phyloP scores from a whole-genome alignment of 345 rosid genomes.

The Acer yangbiense region DNA sequence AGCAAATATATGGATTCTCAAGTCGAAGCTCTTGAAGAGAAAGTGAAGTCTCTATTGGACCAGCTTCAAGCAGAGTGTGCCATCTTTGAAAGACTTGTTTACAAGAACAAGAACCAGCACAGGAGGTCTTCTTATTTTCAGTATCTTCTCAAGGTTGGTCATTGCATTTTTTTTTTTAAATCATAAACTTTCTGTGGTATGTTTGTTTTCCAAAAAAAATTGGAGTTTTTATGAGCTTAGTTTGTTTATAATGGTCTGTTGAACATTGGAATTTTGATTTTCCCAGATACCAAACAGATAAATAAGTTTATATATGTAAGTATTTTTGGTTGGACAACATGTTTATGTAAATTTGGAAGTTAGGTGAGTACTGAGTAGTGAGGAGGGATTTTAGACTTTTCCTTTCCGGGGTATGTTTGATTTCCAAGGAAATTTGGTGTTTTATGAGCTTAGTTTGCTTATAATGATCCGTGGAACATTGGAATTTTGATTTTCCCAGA shows the following conservation, averaged over 20 bases:
- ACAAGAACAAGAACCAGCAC: slow-evolving; percentile 96
- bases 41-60: slow-evolving; percentile 46
- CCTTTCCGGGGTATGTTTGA: no score
- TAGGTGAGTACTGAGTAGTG: slow-evolving; percentile 57
- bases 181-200: not conserved
- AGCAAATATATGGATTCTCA: slow-evolving; percentile 27
- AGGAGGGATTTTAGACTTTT: slow-evolving; percentile 85
- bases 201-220: no score
- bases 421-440: not conserved
- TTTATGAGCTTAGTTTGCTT: not conserved
- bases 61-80: slow-evolving; percentile 62
- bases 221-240: not conserved
- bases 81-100: slow-evolving; percentile 73
- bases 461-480: not conserved
- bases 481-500: not conserved
- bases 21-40: slow-evolving; percentile 53
- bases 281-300: not conserved
- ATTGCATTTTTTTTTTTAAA: not conserved
- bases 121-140: slow-evolving; percentile 86
- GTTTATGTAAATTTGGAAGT: slow-evolving; percentile 11
- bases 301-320: not conserved
- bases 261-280: not conserved
- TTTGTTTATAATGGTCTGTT: not conserved
- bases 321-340: slow-evolving; percentile 10
- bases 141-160: slow-evolving; percentile 72